Percentiles rank a stretch among this genome's conserved stretches.
phyloP scores from a whole-genome alignment of 1,284 basidiomycete genomes.

The Leccinum glutinopallens region DNA sequence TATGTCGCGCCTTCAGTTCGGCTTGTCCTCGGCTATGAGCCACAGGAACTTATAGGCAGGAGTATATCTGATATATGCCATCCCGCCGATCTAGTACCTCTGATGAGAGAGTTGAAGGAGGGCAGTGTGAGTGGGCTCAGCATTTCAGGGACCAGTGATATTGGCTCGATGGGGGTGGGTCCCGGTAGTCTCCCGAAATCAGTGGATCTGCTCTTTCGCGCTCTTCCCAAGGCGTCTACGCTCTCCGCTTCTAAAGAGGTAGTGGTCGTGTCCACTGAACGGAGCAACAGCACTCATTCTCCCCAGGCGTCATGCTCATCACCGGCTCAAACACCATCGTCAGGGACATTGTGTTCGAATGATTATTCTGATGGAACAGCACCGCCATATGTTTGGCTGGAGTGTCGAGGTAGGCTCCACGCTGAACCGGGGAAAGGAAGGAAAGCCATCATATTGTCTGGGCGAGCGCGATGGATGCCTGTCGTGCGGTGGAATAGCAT shows the following conservation, averaged over 20 bases:
- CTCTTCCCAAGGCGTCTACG: slow-evolving; percentile 51
- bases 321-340: slow-evolving; percentile 8
- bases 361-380: slow-evolving; percentile 10
- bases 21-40: slow-evolving; percentile 76
- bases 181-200: slow-evolving; percentile 35
- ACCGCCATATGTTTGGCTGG: slow-evolving; percentile 81
- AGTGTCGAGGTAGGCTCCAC: slow-evolving; percentile 82
- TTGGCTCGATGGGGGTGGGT: slow-evolving; percentile 10
- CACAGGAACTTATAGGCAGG: slow-evolving; percentile 81
- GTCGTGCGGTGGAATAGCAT: slow-evolving; percentile 63
- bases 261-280: slow-evolving; percentile 3
- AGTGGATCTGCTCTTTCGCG: slow-evolving; percentile 80
- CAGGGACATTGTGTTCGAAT: slow-evolving; percentile 3
- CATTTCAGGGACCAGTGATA: slow-evolving; percentile 20
- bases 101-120: slow-evolving; percentile 93
- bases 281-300: background rate
- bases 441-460: slow-evolving; percentile 86
- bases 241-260: background rate
- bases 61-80: slow-evolving; percentile 82
- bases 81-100: slow-evolving; percentile 86
- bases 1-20: slow-evolving; percentile 87
- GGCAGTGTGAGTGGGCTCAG: slow-evolving; percentile 44
- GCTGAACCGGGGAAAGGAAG: slow-evolving; percentile 88
- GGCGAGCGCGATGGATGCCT: slow-evolving; percentile 70
- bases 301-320: slow-evolving; percentile 2